Conservation (phyloP, 306 rosid genomes). For the Trichosanthes cucumerina region DNA sequence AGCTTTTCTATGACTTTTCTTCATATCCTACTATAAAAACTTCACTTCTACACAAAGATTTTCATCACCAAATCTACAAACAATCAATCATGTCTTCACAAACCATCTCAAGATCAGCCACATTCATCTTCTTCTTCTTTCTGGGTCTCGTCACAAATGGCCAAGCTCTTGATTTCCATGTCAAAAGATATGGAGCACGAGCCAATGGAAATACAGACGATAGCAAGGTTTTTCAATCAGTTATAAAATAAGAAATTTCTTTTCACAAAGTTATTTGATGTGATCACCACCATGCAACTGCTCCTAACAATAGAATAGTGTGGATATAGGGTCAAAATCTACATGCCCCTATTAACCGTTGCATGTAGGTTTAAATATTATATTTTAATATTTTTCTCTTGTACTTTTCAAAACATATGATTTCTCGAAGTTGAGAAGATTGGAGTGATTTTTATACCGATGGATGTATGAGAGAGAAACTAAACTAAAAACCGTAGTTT, state of each 20-base stretch:
- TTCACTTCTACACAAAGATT: background rate
- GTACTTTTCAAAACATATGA: no score
- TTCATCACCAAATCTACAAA: background rate
- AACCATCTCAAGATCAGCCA: background rate
- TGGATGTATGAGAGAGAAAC: no score
- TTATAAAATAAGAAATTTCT: no score
- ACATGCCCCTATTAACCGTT: no score
- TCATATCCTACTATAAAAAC: background rate
- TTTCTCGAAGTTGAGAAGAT: no score
- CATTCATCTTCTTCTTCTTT: conserved; percentile 9
- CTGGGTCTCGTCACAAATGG: background rate
- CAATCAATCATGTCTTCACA: background rate
- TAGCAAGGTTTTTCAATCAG: conserved; percentile 12
- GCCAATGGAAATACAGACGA: conserved; percentile 24
- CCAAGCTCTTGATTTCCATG: conserved; percentile 17
- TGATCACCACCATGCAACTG: background rate
- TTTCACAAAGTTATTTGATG: no score
- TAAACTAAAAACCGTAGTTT: no score
- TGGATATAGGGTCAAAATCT: no score
- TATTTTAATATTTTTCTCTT: no score
- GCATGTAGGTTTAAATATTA: no score
- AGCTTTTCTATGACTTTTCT: conserved; percentile 1
- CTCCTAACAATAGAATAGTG: no score
- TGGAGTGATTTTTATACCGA: no score
- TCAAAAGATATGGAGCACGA: conserved; percentile 24